These are phyloP conservation scores for Medicago truncatula DNA, from an alignment of 306 rosid species.

Conservation along the genomic window MtrunA17r5.0-ANR NC_053042.1:38635501-38636000, in stretches of 20 bases:
- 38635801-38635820: background rate
- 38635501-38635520: background rate
- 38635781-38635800: too few species aligned
- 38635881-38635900: background rate
- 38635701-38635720: too few species aligned
- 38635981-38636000: background rate
- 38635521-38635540: background rate
- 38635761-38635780: too few species aligned
- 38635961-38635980: background rate
- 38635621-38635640: background rate
- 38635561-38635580: background rate
- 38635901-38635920: background rate
- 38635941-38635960: constrained; percentile 6
- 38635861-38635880: background rate
- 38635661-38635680: too few species aligned
- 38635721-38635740: too few species aligned
- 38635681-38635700: too few species aligned
- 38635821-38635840: background rate
- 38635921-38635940: background rate
- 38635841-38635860: background rate
- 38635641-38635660: too few species aligned
- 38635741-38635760: too few species aligned
- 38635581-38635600: background rate
- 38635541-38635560: background rate
- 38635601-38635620: background rate